Conservation (phyloP, 352 stramenopile genomes). For the Globisporangium heterothallicum region DNA sequence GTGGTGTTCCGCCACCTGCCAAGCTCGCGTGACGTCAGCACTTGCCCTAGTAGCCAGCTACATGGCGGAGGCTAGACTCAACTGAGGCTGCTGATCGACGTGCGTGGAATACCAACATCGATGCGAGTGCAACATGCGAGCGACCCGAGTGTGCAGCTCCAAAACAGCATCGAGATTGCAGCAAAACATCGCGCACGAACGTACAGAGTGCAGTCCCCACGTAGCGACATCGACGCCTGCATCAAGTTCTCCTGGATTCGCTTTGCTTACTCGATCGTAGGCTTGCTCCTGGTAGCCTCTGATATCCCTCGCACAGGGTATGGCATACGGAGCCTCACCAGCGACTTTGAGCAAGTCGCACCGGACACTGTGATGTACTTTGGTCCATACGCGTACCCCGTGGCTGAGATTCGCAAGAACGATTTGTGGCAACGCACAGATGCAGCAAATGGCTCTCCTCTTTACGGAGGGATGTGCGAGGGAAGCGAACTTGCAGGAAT, state of each 20-base stretch:
- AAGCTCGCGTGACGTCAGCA: no score
- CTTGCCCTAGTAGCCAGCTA: no score
- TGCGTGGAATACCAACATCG: no score
- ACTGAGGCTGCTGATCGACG: no score
- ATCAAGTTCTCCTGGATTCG: constrained; percentile 24
- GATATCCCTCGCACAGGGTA: constrained; percentile 50
- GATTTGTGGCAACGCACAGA: neutral
- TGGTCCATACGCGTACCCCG: constrained; percentile 32
- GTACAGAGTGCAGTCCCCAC: neutral
- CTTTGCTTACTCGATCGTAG: constrained; percentile 24
- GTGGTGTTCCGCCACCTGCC: no score
- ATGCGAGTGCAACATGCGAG: no score
- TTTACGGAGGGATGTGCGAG: constrained; percentile 13
- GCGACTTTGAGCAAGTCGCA: constrained; percentile 16
- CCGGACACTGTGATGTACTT: constrained; percentile 25
- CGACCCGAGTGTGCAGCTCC: no score
- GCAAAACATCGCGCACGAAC: neutral
- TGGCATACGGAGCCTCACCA: constrained; percentile 12
- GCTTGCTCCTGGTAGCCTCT: constrained; percentile 26
- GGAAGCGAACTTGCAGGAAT: constrained; percentile 5
- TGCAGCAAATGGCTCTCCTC: no score
- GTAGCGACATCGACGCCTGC: constrained; percentile 19
- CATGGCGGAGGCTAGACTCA: no score
- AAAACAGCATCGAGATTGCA: no score
- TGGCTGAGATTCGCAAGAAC: constrained; percentile 21